Conservation (phyloP, 2,329 filamentous ascomycete genomes). For the Lithohypha guttulata region DNA sequence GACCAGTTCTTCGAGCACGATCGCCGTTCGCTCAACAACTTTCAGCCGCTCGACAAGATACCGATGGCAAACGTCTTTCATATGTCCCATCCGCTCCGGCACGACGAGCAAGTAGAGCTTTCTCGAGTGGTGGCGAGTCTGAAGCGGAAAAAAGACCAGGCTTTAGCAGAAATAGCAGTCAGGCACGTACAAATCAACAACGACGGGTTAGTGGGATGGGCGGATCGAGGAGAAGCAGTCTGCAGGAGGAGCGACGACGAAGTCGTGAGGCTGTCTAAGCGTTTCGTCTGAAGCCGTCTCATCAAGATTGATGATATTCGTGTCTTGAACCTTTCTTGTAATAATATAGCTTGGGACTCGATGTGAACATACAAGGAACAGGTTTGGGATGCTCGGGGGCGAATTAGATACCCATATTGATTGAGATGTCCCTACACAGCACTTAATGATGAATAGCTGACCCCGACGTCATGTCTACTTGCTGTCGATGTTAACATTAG, state of each 20-base stretch:
- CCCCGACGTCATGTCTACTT: too few relatives aligned
- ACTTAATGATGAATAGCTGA: too few relatives aligned
- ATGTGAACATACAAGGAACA: too few relatives aligned
- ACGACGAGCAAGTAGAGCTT: constrained; percentile 2
- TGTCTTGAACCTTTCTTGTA: too few relatives aligned
- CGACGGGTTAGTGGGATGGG: not conserved
- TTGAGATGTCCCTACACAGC: too few relatives aligned
- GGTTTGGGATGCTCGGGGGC: too few relatives aligned
- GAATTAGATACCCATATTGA: too few relatives aligned
- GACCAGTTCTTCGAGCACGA: constrained; percentile 47
- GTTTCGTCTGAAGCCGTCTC: too few relatives aligned
- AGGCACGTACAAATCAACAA: constrained; percentile 3
- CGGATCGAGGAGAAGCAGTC: constrained; percentile 3
- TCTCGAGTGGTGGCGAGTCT: not conserved
- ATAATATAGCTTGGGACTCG: too few relatives aligned
- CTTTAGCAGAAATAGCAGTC: not conserved
- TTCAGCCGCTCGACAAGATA: constrained; percentile 33
- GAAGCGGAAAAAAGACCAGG: not conserved
- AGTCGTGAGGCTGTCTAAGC: too few relatives aligned
- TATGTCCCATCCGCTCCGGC: constrained; percentile 23
- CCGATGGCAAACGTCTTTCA: constrained; percentile 25
- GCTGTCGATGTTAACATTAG: too few relatives aligned
- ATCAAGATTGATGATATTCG: too few relatives aligned
- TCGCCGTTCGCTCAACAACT: constrained; percentile 57
- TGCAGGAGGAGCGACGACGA: constrained; percentile 4